Base-by-base conservation (phyloP, 306 rosid species). In the Cicer arietinum region DNA sequence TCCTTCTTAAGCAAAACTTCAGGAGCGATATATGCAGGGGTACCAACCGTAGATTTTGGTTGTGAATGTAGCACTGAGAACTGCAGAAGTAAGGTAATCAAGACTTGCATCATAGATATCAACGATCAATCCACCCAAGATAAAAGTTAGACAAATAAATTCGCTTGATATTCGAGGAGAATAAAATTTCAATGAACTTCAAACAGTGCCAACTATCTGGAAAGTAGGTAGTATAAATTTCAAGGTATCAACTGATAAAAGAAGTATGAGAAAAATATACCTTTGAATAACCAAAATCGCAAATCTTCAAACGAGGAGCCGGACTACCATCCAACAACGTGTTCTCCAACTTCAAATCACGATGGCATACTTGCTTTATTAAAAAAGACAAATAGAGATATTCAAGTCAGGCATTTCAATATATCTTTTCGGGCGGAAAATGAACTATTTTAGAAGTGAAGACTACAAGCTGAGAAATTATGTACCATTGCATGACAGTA, bases 11-110 rank as follows among this genome's bases (percentile, higher is more conserved):
- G 96, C 67, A 94, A 81, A 75, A 94, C 91, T 80, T 94, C 98
- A 42, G 98, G 98, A 73, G 98, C 98, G 30, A 94, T 94, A 73
- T 94, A 94, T 42, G 98, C 98, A 68, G 98, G 98, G 73, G 98
- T 94, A 37, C 98, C 98, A 54, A 94, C 98, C 0, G 98, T 94
- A 80, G 98, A 94, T 81, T 91, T 94, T 70, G 98, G 98, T 83
- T 94, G 98, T 13, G 98, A 94, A 81, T 94, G 98, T 57, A 94
- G 88, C 82, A 91, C 92, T 0, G 97, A 91, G 50, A 97, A 94
- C 97, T 94, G 88, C 79, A 65, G 82, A 77, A 71, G 53, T 30
- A 75, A 45, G 69, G 81, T 51, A 46, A 25, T 54, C 37, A 72
- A 51, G 71, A 75, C 80, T 85, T 64, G 64, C 54, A 62, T 68